These are phyloP conservation scores for Quercus tomentella DNA, from an alignment of 331 rosid genomes.

Conservation along the genomic window DNA sequence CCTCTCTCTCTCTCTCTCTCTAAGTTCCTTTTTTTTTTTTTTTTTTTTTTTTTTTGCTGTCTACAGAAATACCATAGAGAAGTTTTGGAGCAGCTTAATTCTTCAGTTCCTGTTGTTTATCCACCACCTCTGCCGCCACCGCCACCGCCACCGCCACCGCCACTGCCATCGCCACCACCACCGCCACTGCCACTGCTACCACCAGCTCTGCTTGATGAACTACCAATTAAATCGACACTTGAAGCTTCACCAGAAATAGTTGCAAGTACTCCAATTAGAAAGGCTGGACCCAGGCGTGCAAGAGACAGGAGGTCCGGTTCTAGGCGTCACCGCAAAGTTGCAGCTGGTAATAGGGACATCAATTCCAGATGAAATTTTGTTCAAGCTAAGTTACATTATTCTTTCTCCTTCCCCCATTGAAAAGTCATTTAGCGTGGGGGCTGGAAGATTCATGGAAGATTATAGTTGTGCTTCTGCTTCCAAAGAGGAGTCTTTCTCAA, in stretches of 20 bases:
- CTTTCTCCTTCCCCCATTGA: slow-evolving; percentile 37
- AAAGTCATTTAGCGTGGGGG: slow-evolving; percentile 34
- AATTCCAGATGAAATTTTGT: slow-evolving; percentile 39
- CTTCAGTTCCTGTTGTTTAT: slow-evolving; percentile 17
- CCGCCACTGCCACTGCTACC: slow-evolving; percentile 5
- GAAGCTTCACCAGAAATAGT: slow-evolving; percentile 15
- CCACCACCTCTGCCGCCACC: slow-evolving; percentile 20
- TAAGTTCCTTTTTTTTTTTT: neutral
- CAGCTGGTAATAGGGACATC: slow-evolving; percentile 34
- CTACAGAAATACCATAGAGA: slow-evolving; percentile 85
- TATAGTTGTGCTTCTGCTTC: slow-evolving; percentile 32
- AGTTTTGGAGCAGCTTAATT: slow-evolving; percentile 38
- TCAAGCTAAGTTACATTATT: slow-evolving; percentile 27
- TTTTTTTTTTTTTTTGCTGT: neutral
- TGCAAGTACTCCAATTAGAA: slow-evolving; percentile 19
- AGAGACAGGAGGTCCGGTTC: slow-evolving; percentile 53
- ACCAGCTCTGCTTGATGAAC: slow-evolving; percentile 3
- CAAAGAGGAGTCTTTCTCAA: slow-evolving; percentile 21
- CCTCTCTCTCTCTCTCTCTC: neutral
- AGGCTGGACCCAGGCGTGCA: slow-evolving; percentile 44
- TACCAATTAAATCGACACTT: slow-evolving; percentile 18
- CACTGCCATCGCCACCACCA: slow-evolving; percentile 25
- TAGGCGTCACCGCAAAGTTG: slow-evolving; percentile 62
- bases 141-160: slow-evolving; percentile 52
- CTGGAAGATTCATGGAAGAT: slow-evolving; percentile 40